These are phyloP conservation scores for Macrophomina tecta DNA, from an alignment of 2,329 filamentous ascomycete species.

Conservation along the genomic window DNA sequence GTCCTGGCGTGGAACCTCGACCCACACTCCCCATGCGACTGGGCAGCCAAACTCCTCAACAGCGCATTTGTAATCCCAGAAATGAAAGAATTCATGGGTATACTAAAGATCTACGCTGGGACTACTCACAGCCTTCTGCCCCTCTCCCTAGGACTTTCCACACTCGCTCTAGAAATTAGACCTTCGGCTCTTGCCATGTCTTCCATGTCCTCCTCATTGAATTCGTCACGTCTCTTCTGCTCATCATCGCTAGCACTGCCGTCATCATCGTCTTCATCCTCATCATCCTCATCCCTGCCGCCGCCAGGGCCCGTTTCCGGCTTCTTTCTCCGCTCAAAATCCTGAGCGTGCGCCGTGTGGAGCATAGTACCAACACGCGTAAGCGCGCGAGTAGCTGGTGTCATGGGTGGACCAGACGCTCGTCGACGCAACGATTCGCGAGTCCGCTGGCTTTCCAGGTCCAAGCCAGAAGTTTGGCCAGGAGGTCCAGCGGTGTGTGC, in stretches of 20 bases:
- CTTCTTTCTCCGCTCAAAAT: conserved; percentile 82
- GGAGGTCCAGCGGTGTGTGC: neutral
- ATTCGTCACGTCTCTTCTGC: conserved; percentile 32
- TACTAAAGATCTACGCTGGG: neutral
- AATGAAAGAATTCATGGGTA: neutral
- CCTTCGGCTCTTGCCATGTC: conserved; percentile 21
- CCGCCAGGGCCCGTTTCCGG: conserved; percentile 49
- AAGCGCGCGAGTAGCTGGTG: conserved; percentile 50
- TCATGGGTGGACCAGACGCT: conserved; percentile 29
- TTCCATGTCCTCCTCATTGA: conserved; percentile 12
- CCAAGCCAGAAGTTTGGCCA: conserved; percentile 21
- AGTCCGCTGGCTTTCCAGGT: conserved; percentile 26
- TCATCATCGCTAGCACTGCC: conserved; percentile 44
- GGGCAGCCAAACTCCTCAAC: too few relatives aligned
- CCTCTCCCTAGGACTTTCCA: conserved; percentile 3
- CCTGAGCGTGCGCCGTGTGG: conserved; percentile 83
- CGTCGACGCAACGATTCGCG: conserved; percentile 34
- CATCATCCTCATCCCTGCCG: conserved; percentile 30
- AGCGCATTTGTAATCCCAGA: too few relatives aligned
- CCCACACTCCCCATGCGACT: too few relatives aligned
- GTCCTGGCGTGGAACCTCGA: too few relatives aligned
- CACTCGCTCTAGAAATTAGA: conserved; percentile 15
- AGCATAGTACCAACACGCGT: conserved; percentile 71
- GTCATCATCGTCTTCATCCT: conserved; percentile 42
- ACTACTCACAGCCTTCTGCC: neutral